Base-by-base conservation (phyloP, 2,329 filamentous ascomycete genomes). In the Colletotrichum tanaceti region DNA sequence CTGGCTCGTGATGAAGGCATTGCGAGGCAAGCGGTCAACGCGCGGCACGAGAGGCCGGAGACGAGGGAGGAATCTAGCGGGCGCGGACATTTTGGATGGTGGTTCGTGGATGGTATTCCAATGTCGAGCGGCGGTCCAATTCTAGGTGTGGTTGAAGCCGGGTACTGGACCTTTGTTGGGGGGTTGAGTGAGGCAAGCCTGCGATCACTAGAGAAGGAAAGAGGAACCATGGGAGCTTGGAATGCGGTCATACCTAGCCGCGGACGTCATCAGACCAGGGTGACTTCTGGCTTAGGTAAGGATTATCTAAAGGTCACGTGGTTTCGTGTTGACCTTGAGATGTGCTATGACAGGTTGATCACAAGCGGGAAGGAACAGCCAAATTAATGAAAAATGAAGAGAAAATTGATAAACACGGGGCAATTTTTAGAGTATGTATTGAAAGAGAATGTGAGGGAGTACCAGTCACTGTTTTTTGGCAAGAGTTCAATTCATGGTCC, bases 181-280 rank as follows among this genome's bases (percentile, higher is more conserved):
- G 66, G 24, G 28, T 49, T 55, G 62, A 66, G 66, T 61, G 66
- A 66, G 41, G 66, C 62, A 59, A 28, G 63, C 28, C 49, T 50
- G 63, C 55, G 38, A 38, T 66, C 66, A 66, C 66, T 69, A 13
- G 24, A 60, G 44, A 64, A 35, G 6, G 50, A 50, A 41, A 47
- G 18, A 64, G 28, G 20, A 59, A 55, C 10, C 20, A 4, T 1
- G 13, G 55, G 50, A 50, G 18, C 39, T 44, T 46, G 66, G 63
- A 61, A 69, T 69, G 66, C 63, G 66, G 54, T 68, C 67, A 63
- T 68, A n/a, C n/a, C n/a, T n/a, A 72, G 72, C 74, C 73, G 72
- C 75, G 73, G 74, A 77, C 76, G 76, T 77, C 76, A 77, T 77
- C 75, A 75, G 75, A 63, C 72, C 14, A 72, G 62, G 32, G 32